Evolutionary conservation across 495 filamentous ascomycete species (phyloP).

Genomic region (Aspergillus funiculosus): DNA sequence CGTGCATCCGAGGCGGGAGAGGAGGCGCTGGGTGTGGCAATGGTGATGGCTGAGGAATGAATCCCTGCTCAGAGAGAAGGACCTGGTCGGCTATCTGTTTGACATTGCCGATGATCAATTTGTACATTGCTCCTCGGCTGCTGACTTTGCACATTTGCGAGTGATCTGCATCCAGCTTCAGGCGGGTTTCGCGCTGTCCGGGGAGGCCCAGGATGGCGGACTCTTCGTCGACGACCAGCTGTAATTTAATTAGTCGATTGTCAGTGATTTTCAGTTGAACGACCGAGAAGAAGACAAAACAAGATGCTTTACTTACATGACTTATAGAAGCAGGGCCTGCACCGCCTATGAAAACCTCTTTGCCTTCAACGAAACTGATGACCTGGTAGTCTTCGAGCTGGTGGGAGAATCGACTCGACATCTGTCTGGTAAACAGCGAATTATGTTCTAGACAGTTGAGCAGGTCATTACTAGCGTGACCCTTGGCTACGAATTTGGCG

Average conservation of each 20-base stretch:
- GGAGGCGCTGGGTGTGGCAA: slow-evolving; percentile 21
- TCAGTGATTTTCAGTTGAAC: too few relatives aligned
- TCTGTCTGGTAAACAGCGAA: slow-evolving; percentile 37
- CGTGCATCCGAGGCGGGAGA: slow-evolving; percentile 30
- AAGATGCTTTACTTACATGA: slow-evolving; percentile 24
- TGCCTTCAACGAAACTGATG: slow-evolving; percentile 40
- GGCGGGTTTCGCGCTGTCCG: slow-evolving; percentile 34
- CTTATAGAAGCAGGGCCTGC: slow-evolving; percentile 28
- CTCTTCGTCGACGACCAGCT: slow-evolving; percentile 39
- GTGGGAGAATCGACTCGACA: slow-evolving; percentile 33
- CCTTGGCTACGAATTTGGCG: slow-evolving; percentile 31
- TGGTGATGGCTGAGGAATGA: slow-evolving; percentile 25
- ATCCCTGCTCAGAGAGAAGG: slow-evolving; percentile 31
- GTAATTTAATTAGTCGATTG: slow-evolving; percentile 11
- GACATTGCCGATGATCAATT: slow-evolving; percentile 36
- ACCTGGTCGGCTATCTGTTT: slow-evolving; percentile 36
- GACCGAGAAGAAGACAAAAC: neutral
- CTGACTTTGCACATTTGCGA: slow-evolving; percentile 38
- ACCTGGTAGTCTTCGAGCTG: slow-evolving; percentile 38
- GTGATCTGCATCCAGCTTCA: slow-evolving; percentile 38
- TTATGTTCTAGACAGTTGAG: slow-evolving; percentile 34
- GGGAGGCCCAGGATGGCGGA: slow-evolving; percentile 35
- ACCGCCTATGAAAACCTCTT: slow-evolving; percentile 33
- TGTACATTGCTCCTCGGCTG: slow-evolving; percentile 32
- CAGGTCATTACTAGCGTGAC: slow-evolving; percentile 33